Percentiles rank a stretch among this genome's conserved stretches.
Evolutionary conservation across 2,329 filamentous ascomycete genomes (phyloP).

Genomic region (Calonectria leucothoes): DNA sequence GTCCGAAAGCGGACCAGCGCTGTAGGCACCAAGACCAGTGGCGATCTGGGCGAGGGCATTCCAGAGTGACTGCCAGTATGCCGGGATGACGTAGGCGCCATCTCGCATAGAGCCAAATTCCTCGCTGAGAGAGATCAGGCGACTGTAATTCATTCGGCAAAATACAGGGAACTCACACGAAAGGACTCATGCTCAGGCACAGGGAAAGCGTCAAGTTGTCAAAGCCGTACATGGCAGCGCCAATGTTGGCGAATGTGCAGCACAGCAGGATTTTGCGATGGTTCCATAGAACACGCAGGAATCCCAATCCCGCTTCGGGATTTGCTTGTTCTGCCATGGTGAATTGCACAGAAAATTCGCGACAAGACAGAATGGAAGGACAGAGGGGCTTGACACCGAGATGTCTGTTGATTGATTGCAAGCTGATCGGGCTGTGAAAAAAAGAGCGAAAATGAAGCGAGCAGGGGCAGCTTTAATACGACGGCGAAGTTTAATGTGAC

Average conservation of each 20-base stretch:
- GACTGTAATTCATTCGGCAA: too few relatives aligned
- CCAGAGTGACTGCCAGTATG: constrained; percentile 5
- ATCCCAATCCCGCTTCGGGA: neutral
- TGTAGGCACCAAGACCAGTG: neutral
- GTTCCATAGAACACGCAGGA: neutral
- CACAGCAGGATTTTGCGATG: constrained; percentile 1
- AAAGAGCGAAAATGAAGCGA: neutral
- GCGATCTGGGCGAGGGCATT: constrained; percentile 1
- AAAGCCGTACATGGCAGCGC: constrained; percentile 5
- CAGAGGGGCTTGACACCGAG: neutral
- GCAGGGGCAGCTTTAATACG: neutral
- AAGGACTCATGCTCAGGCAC: constrained; percentile 3
- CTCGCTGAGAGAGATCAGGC: neutral
- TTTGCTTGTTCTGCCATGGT: neutral
- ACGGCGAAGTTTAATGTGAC: neutral
- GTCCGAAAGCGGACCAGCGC: neutral
- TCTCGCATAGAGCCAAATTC: neutral
- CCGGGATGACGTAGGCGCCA: neutral
- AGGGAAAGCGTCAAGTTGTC: constrained; percentile 10
- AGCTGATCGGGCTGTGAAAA: neutral
- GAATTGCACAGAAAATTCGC: neutral
- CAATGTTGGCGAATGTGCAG: constrained; percentile 9
- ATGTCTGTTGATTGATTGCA: neutral
- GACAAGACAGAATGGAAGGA: neutral
- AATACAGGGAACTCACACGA: neutral